Evolutionary conservation across 140 eudicot species (phyloP).

Genomic region (Cichorium intybus): DNA sequence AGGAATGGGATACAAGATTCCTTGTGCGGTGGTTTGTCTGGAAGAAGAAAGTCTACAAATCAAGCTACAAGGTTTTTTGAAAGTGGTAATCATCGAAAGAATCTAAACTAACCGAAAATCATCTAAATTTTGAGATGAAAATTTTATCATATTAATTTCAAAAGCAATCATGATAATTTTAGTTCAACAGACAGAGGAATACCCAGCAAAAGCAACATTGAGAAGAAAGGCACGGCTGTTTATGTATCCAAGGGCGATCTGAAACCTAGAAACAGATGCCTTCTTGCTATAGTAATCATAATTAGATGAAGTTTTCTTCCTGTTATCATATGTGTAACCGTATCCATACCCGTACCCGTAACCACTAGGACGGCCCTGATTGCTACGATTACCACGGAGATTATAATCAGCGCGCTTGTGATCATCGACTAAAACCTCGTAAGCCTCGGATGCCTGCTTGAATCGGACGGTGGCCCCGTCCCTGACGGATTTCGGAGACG

Average conservation of each 20-base stretch:
- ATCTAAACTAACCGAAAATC: background rate
- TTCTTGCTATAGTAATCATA: constrained; percentile 21
- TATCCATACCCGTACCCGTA: constrained; percentile 26
- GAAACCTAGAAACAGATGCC: constrained; percentile 30
- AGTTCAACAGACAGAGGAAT: background rate
- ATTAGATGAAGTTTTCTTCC: constrained; percentile 24
- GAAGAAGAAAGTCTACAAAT: too few species aligned
- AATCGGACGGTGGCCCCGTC: constrained; percentile 72
- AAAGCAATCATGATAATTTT: background rate
- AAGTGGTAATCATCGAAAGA: background rate
- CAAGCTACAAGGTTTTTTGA: background rate
- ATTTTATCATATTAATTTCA: background rate
- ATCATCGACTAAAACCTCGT: constrained; percentile 77
- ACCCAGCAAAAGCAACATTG: constrained; percentile 66
- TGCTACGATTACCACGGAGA: constrained; percentile 22
- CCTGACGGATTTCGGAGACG: constrained; percentile 48
- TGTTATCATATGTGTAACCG: constrained; percentile 21
- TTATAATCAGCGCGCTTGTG: constrained; percentile 78
- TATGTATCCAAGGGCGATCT: constrained; percentile 36
- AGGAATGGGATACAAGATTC: background rate
- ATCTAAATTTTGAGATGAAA: background rate
- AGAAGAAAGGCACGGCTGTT: constrained; percentile 61
- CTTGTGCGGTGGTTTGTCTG: too few species aligned
- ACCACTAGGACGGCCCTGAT: background rate
- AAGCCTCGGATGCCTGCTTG: constrained; percentile 91